Base-by-base conservation (phyloP, 352 stramenopile genomes). In the Phytopythium boreale region DNA sequence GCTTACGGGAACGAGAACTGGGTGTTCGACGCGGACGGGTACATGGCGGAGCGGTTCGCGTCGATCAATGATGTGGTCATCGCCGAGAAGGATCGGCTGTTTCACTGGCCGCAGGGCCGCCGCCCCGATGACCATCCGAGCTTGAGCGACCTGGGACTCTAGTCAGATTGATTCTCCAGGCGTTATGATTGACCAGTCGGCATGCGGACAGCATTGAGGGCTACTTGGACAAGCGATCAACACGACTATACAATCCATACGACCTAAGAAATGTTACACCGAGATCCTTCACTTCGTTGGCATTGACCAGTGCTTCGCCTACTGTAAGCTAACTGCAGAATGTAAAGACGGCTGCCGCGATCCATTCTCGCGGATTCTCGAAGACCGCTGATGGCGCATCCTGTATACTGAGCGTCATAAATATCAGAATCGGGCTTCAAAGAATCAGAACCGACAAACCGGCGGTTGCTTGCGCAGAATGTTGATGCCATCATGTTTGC, bases 1-100 rank as follows among this genome's bases (percentile, higher is more conserved):
- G 74, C 86, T 26, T 92, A 96, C 60, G 90, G 90, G 52, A 96
- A 97, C 55, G 90, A 97, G 67, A 95, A 96, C 69, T 97, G 90
- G 89, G 82, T 87, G 57, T 97, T 97, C 66, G 77, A 97, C 47
- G 76, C 76, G 10, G 37, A 83, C 24, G 90, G 90, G 4, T 80
- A 82, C 63, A 97, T 97, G 89, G 73, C 84, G n/a, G 71, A 84
- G 72, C 86, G 90, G 51, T 89, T 89, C 72, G 89, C 89, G 29
- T 87, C 69, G 53, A 96, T 96, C 75, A 97, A 97, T 65, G 89
- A 97, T 70, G 66, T 96, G 0, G 59, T 73, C 0, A 97, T 97
- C 63, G 24, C 65, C 14, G 85, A 83, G 41, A 64, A 66, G 34
- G 87, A 97, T 43, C 84, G 90, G 63, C 71, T 80, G 60, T 91